Evolutionary conservation across 495 filamentous ascomycete genomes (phyloP), one percentile per base, ranked within the genome.

Genomic region (Lasiosphaeris hirsuta): DNA sequence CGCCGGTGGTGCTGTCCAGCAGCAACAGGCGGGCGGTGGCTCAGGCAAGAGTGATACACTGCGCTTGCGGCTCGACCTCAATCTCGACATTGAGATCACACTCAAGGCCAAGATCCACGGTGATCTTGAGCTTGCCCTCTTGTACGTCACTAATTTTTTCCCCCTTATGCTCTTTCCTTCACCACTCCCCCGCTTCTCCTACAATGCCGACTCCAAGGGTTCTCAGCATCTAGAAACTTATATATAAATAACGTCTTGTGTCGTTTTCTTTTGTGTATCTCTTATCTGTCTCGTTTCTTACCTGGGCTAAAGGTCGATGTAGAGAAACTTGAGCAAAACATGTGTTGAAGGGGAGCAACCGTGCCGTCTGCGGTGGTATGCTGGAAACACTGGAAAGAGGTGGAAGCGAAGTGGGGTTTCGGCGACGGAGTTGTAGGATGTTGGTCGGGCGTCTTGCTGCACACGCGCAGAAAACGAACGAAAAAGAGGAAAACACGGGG

Each of bases 21-120:
- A 72, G 7, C 51, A 73, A 15, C 57, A 71, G 0, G 80, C 81
- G 7, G 82, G 83, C 18, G 79, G 82, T 40, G 80, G 80, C 36
- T 77, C 81, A 39, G 65, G 54, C 57, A 78, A 75, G 66, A 72
- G 66, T 54, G 86, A 92, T 65, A 87, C 92, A 63, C 68, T 96
- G 54, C 72, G 85, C 55, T 66, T 96, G 66, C 75, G 91, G 51
- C 72, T 96, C 54, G 90, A 96, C 66, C 71, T 96, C 47, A 95
- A 96, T 69, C 74, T 96, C 50, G 92, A 96, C 65, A 84, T 96
- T 63, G 88, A 95, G 78, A 86, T 96, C 41, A 87, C 91, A 56
- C 79, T 96, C 34, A 95, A 96, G 81, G 92, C 92, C 18, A 92
- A 90, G 78, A 93, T 96, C 71, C 88, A 93, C 64, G 90, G 92